phyloP scores from a whole-genome alignment of 140 eudicot genomes.

The Oenanthe javanica region DNA sequence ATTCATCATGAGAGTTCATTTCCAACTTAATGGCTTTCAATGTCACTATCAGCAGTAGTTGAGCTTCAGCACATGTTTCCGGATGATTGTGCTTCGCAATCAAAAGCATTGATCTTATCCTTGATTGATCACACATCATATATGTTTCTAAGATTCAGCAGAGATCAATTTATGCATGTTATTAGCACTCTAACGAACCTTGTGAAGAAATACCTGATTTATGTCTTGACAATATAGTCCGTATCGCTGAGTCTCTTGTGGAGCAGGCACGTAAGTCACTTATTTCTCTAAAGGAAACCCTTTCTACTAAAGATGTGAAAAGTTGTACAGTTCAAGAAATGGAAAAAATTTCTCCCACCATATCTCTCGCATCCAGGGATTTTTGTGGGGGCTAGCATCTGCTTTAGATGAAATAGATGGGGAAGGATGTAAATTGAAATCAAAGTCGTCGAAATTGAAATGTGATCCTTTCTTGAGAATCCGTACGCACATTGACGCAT shows the following conservation, averaged over 20 bases:
- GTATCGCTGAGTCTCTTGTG: constrained; percentile 35
- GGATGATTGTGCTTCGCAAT: constrained; percentile 19
- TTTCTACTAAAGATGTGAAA: constrained; percentile 15
- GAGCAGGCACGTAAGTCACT: constrained; percentile 29
- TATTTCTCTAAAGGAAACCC: constrained; percentile 16
- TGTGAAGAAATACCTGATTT: constrained; percentile 15
- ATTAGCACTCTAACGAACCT: constrained; percentile 24
- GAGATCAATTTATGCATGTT: constrained; percentile 40
- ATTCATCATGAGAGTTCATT: constrained; percentile 31
- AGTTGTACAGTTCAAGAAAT: constrained; percentile 14
- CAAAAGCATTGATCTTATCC: constrained; percentile 38
- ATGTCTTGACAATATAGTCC: constrained; percentile 19
- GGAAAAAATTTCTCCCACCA: constrained; percentile 35
- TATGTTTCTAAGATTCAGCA: constrained; percentile 44
- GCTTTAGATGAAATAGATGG: constrained; percentile 32
- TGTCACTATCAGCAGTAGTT: constrained; percentile 49
- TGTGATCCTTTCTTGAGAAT: constrained; percentile 33
- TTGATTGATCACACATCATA: constrained; percentile 71
- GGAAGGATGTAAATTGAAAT: constrained; percentile 22
- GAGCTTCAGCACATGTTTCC: constrained; percentile 25
- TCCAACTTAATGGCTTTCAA: constrained; percentile 62
- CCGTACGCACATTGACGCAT: constrained; percentile 35
- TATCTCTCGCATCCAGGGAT: constrained; percentile 70
- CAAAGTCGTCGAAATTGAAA: constrained; percentile 26
- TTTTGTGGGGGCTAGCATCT: constrained; percentile 70